Evolutionary conservation across 805 yeast genomes (phyloP), one percentile per base, ranked within the genome.

Genomic region (Candida khao-thaluensis): DNA sequence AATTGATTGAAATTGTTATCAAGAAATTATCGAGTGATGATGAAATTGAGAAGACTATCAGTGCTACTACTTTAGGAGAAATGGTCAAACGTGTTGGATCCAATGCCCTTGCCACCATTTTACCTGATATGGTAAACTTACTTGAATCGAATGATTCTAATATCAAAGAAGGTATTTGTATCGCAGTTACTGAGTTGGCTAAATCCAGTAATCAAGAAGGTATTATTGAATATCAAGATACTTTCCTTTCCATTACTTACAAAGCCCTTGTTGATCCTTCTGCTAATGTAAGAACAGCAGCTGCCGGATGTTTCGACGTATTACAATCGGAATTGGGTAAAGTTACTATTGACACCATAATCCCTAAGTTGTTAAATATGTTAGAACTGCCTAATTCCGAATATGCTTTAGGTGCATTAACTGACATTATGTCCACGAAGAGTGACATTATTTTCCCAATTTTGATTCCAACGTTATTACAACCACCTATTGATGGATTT

Each of bases 371-470:
- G 59, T 72, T 93, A 57, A 41, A 35, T 34, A 72, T 81, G 76
- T 70, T 91, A 50, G 81, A 83, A 45, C 43, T 52, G 8, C 57
- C 72, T 2, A 66, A 74, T 11, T 79, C 90, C 0, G 86, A 79
- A 35, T 74, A 77, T 54, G 96, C 99, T 1, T 74, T 93, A 48
- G 72, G 81, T 38, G 99, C 98, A 6, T 73, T 93, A 48, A 82
- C 84, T 64, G 97, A 90, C 56, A 84, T 93, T 51, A 86, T 91
- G 95, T 77, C 93, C 8, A 81, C 89, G 2, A 87, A 86, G 54
- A 76, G 97, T 5, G 95, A 87, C 42, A 82, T 86, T 3, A 86
- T 95, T 41, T 89, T 95, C 89, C 97, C 98, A 35, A 84, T 87
- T 34, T 75, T 93, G 57, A 74, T 91, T 43, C 97, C 98, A 30